Conservation (phyloP, 805 yeast species). For the Wickerhamiella shivajii region DNA sequence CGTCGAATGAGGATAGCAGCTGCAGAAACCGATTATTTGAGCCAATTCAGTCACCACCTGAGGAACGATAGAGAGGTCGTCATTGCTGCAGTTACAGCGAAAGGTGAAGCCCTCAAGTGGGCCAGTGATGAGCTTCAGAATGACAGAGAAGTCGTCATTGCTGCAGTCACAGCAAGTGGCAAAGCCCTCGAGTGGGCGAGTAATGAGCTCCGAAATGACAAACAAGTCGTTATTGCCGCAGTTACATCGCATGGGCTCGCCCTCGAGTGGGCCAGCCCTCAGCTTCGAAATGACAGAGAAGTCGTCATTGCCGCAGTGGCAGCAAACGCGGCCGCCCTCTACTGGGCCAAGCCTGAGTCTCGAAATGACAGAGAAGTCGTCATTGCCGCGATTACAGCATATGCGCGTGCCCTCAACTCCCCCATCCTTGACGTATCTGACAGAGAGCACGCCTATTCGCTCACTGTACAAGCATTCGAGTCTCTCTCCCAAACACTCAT, state of each 20-base stretch:
- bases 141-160: background rate
- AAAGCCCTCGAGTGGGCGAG: no score
- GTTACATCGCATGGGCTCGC: no score
- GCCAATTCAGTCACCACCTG: no score
- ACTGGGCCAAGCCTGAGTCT: background rate
- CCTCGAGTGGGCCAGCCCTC: background rate
- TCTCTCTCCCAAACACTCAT: no score
- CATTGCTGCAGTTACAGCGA: background rate
- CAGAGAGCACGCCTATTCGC: no score
- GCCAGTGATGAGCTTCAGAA: background rate
- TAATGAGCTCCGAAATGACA: no score
- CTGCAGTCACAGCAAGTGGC: no score
- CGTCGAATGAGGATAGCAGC: no score
- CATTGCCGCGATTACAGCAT: constrained; percentile 1
- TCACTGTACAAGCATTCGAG: no score
- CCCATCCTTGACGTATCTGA: no score
- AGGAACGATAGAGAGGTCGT: constrained; percentile 5
- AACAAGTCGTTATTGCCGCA: no score
- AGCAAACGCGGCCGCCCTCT: background rate
- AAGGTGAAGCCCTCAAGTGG: background rate
- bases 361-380: background rate
- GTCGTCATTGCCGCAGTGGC: constrained; percentile 1
- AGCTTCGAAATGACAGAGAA: constrained; percentile 1
- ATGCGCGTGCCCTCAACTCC: background rate
- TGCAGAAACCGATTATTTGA: no score